Evolutionary conservation across 768 basidiomycete genomes (phyloP).

Genomic region (Lentinula aciculospora): DNA sequence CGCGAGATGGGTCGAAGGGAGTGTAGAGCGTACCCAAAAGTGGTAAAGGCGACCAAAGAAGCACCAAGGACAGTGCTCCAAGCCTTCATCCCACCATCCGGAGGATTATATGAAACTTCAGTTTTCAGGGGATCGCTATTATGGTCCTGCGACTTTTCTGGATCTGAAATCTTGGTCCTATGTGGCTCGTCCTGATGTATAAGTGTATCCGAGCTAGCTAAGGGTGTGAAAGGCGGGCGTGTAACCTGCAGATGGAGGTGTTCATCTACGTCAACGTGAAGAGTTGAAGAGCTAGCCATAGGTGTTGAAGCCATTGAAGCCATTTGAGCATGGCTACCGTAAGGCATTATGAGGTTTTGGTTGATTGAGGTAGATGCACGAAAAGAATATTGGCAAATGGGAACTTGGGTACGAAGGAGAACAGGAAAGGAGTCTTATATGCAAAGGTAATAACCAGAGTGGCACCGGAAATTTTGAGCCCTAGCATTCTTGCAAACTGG

Average conservation of each 20-base stretch:
- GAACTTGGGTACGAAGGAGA: neutral
- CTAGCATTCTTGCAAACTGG: neutral
- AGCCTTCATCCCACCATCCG: conserved; percentile 6
- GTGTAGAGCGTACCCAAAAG: conserved; percentile 5
- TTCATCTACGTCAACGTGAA: neutral
- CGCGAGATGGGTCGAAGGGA: neutral
- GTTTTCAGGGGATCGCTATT: neutral
- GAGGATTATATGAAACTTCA: neutral
- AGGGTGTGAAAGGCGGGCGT: neutral
- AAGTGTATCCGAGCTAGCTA: neutral
- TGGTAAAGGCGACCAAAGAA: conserved; percentile 4
- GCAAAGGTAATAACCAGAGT: neutral
- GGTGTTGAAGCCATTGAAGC: neutral
- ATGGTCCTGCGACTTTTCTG: neutral
- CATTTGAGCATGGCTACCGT: neutral
- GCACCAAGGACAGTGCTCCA: conserved; percentile 6
- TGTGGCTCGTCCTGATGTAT: neutral
- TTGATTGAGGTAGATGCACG: neutral
- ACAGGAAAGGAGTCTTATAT: neutral
- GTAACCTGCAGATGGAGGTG: neutral
- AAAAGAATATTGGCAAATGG: neutral
- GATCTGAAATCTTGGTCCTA: neutral
- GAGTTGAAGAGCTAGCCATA: neutral
- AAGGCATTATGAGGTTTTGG: neutral
- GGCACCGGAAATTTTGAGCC: neutral